Evolutionary conservation across 257 asterid species (phyloP), one percentile per base, ranked within the genome.

Genomic region (Rauvolfia tetraphylla): DNA sequence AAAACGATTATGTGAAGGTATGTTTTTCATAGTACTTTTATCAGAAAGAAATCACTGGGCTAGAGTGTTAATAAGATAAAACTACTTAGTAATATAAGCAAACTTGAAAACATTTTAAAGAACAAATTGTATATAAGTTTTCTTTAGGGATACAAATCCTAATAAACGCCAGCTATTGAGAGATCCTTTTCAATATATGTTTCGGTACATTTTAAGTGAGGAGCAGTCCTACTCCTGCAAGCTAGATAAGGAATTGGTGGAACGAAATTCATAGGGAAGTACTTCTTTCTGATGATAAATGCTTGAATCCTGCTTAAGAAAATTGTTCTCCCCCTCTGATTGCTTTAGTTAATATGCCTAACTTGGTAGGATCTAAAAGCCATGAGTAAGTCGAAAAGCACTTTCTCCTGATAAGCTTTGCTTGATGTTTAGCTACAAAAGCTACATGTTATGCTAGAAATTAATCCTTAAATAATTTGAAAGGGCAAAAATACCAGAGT

Each of bases 1-100:
- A 1, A 73, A 66, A 72, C 72, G 71, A 33, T 73, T 81, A 65
- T 46, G 68, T 39, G 85, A 81, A 77, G 85, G 85, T 81, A 73
- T 14, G 68, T 58, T 36, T 31, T 27, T 2, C 29, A 39, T 59
- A 7, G 38, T 70, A 49, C 18, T 18, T 39, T 58, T 71, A 10
- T 9, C 10, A 44, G 3, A 2, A 0, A 1, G 33, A 10, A 14
- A 11, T 54, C 4, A 12, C 20, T 54, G 48, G 36, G 27, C 41
- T 33, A n/a, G 46, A 34, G 66, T 48, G n/a, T 67, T n/a, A 54
- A 17, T 20, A 42, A 63, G 39, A 1, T 48, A 23, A 22, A 3
- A 66, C 58, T 63, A 62, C 66, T 14, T 7, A 39, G 34, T 56
- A 17, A 36, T 23, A 38, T 56, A 36, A 7, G 5, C 42, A 13